Conservation (phyloP, 148 eudicot species). For the Fallopia convolvulus region DNA sequence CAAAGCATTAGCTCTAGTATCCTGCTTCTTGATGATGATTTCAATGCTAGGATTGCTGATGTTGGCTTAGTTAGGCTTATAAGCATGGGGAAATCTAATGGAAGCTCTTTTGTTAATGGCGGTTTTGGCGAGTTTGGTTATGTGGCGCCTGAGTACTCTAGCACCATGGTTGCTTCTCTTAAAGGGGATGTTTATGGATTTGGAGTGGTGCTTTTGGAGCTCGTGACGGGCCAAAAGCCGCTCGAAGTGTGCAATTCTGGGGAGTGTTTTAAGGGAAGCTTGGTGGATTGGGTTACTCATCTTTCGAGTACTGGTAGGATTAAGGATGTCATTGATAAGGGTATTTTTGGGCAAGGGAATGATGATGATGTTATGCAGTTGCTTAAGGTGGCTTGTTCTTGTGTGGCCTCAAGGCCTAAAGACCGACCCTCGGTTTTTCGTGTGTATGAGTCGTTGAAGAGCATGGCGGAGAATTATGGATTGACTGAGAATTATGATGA, state of each 20-base stretch:
- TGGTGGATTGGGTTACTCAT: conserved; percentile 79
- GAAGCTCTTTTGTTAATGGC: conserved; percentile 54
- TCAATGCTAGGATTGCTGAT: conserved; percentile 69
- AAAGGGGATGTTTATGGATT: conserved; percentile 80
- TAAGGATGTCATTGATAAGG: conserved; percentile 63
- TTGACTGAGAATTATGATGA: conserved; percentile 63
- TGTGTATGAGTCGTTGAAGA: conserved; percentile 54
- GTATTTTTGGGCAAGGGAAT: conserved; percentile 51
- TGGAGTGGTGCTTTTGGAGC: conserved; percentile 76
- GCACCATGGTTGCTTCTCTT: conserved; percentile 64
- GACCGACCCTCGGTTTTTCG: conserved; percentile 74
- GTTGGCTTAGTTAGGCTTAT: conserved; percentile 64
- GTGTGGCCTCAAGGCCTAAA: conserved; percentile 65
- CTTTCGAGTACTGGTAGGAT: conserved; percentile 51
- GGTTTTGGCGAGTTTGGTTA: conserved; percentile 84
- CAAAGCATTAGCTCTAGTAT: conserved; percentile 71
- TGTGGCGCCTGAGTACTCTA: conserved; percentile 79
- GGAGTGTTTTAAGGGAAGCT: conserved; percentile 66
- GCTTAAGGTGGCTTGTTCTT: conserved; percentile 62
- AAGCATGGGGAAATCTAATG: conserved; percentile 38
- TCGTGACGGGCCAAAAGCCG: conserved; percentile 78
- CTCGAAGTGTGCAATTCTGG: conserved; percentile 46
- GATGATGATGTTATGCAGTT: conserved; percentile 74
- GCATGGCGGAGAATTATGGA: conserved; percentile 57
- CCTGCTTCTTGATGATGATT: conserved; percentile 77